A percentile compares a stretch with the other conserved stretches of the same genome.
Conservation (phyloP, 164 flowering plant genomes). For the Paratinospora sagittata region DNA sequence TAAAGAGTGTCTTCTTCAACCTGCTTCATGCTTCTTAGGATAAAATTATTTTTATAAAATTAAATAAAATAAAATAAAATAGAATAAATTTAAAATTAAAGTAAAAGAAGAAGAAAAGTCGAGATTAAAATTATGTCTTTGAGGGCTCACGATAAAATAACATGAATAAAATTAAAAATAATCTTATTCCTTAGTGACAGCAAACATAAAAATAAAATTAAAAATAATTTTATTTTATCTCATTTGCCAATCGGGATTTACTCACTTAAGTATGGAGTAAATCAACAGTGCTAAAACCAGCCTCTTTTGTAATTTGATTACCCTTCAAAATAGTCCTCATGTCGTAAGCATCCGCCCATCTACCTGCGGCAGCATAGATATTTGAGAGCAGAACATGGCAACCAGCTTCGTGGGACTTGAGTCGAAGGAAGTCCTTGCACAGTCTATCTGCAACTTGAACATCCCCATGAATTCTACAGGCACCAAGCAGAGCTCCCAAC, state of each 20-base stretch:
- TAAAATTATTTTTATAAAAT: no score
- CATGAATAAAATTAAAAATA: no score
- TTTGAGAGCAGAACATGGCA: conserved; percentile 29
- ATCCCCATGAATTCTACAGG: conserved; percentile 27
- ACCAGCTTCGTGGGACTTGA: conserved; percentile 17
- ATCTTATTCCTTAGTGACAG: no score
- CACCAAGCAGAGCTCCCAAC: conserved; percentile 28
- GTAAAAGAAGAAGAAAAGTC: no score
- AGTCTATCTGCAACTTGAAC: conserved; percentile 16
- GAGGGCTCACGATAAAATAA: no score
- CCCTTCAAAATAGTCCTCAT: conserved; percentile 15
- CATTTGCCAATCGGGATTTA: neutral
- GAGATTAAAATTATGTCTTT: no score
- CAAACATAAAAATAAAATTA: no score
- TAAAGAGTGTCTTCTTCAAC: no score
- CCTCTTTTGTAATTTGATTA: conserved; percentile 18
- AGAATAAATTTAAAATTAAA: no score
- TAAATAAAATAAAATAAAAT: no score
- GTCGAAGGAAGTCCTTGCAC: conserved; percentile 14
- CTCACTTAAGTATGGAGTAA: neutral
- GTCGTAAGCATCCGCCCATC: conserved; percentile 22
- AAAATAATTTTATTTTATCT: no score
- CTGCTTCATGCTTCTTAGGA: no score
- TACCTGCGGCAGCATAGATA: conserved; percentile 25
- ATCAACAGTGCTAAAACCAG: conserved; percentile 22